Evolutionary conservation across 805 yeast species (phyloP), one percentile per base, ranked within the genome.

Genomic region (Starmerella stigmatis): DNA sequence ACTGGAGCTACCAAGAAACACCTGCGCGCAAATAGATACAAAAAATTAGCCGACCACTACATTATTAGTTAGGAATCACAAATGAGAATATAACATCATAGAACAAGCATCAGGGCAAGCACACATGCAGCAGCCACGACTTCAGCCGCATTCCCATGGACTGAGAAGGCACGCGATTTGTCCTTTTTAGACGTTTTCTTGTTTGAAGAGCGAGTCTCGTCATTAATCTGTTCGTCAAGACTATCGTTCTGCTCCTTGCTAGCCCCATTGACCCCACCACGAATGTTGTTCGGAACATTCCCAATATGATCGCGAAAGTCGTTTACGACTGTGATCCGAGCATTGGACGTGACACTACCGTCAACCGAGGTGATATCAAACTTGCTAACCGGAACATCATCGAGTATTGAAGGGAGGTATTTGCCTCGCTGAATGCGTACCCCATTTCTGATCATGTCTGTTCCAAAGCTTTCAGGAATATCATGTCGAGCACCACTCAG

Each of bases 381-480:
- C 9, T 52, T 37, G 22, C 61, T 49, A 9, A 44, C 38, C 2
- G 46, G 53, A 23, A 45, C 39, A 19, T 48, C 39, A 22, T 45
- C 49, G 9, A 55, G 40, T 3, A 54, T 47, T n/a, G 34, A 49
- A 6, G 47, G 41, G 26, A 38, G 25, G 25, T 45, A 50, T 11
- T 27, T 30, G 2, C 65, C 66, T n/a, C 60, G 58, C 30, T 44
- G 35, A 25, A 44, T 50, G 27, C 52, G 50, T n/a, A 60, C 55
- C n/a, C 68, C 67, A 30, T 59, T 48, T 21, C 55, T 55, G 36
- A 64, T 59, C 56, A 63, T 48, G 17, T 56, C 58, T 7, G 62
- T 51, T 13, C 64, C 69, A 20, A 53, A 55, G 34, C 60, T 55
- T 26, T 56, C 58, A 3, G 67, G 68, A 15, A 64, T 52, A 3